Percentiles rank a stretch among this genome's conserved stretches.
Evolutionary conservation across 805 yeast genomes (phyloP).

Genomic region (Schwanniomyces occidentalis): DNA sequence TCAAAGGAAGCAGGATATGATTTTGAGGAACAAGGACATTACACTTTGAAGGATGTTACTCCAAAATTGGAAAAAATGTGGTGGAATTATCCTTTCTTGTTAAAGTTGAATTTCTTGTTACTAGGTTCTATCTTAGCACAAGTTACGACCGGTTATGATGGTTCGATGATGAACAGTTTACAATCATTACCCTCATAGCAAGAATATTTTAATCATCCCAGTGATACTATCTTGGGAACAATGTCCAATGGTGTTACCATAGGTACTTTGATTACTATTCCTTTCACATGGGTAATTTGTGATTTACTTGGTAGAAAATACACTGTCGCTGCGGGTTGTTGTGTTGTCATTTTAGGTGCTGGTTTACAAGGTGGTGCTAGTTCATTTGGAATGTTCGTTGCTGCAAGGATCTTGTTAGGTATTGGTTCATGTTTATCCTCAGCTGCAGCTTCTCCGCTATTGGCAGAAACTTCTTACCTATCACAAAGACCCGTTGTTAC

Average conservation of each 20-base stretch:
- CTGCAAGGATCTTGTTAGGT: constrained; percentile 69
- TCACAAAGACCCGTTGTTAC: constrained; percentile 6
- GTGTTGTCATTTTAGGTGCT: constrained; percentile 58
- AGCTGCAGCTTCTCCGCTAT: constrained; percentile 76
- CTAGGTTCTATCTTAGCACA: constrained; percentile 10
- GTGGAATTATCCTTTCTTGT: constrained; percentile 9
- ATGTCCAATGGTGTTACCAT: constrained; percentile 30
- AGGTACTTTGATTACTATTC: constrained; percentile 11
- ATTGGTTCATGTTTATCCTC: constrained; percentile 71
- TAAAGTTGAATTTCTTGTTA: constrained; percentile 10
- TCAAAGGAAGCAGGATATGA: too few species aligned
- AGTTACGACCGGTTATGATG: constrained; percentile 17
- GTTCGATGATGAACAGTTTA: constrained; percentile 21
- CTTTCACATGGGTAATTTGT: constrained; percentile 7
- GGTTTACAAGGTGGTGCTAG: constrained; percentile 45
- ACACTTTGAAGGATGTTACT: constrained; percentile 13
- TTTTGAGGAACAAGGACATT: too few species aligned
- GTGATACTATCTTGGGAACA: constrained; percentile 35
- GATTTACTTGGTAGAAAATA: constrained; percentile 47
- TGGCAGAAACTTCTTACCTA: constrained; percentile 62
- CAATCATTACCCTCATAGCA: constrained; percentile 19
- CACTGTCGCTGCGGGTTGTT: constrained; percentile 52
- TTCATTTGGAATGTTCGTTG: constrained; percentile 23
- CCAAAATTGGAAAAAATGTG: constrained; percentile 12
- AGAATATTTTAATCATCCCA: constrained; percentile 26